Conservation (phyloP, 2,329 filamentous ascomycete genomes). For the Mariannaea sp. region DNA sequence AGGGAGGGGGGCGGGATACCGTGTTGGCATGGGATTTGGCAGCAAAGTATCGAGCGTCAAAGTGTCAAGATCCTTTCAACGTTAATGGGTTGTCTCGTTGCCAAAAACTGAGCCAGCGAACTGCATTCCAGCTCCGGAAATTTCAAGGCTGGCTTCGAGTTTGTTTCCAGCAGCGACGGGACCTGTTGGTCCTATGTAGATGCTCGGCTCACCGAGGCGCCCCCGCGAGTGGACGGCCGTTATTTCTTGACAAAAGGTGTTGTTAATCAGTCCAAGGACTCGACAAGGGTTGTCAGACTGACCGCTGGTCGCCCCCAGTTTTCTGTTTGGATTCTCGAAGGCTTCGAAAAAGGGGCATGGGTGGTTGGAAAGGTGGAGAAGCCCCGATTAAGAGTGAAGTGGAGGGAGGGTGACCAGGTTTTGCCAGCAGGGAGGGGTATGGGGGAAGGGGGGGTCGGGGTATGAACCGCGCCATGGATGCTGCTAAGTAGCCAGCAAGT, state of each 20-base stretch:
- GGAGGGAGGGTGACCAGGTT: conserved; percentile 19
- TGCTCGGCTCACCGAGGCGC: conserved; percentile 29
- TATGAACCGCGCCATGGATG: background rate
- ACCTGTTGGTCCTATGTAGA: too few relatives aligned
- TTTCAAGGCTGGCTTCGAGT: too few relatives aligned
- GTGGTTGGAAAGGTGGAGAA: conserved; percentile 29
- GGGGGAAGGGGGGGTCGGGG: conserved; percentile 2
- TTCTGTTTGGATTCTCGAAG: conserved; percentile 39
- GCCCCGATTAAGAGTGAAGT: conserved; percentile 25
- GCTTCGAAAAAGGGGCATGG: conserved; percentile 40
- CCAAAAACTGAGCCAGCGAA: conserved; percentile 9
- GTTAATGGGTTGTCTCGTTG: too few relatives aligned
- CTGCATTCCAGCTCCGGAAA: conserved; percentile 12
- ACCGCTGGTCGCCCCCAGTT: conserved; percentile 39
- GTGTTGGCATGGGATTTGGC: too few relatives aligned
- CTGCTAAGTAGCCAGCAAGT: conserved; percentile 13
- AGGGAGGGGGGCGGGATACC: too few relatives aligned
- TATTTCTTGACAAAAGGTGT: conserved; percentile 11
- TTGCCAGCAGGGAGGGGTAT: background rate
- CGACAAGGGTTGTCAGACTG: conserved; percentile 31
- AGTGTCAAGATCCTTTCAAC: too few relatives aligned
- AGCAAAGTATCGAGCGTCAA: too few relatives aligned
- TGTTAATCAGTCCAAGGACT: conserved; percentile 20
- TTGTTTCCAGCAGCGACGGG: too few relatives aligned
- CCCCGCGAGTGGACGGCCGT: conserved; percentile 16